Conservation (phyloP, 163 green algal species). For the Chlamydomonas reinhardtii region DNA sequence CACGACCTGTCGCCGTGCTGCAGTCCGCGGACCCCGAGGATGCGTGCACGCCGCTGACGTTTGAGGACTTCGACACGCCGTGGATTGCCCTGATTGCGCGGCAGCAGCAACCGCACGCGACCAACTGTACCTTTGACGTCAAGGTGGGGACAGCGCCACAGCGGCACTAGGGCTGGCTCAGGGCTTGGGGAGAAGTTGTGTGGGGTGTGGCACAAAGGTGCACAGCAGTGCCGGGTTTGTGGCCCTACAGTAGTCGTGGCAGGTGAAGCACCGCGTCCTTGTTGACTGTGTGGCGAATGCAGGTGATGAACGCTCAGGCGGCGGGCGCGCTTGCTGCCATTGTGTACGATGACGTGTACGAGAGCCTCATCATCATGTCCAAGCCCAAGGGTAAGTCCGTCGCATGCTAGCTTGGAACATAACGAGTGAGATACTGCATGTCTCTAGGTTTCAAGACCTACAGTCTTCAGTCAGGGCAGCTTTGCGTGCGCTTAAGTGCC, state of each 20-base stretch:
- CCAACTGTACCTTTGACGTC: slow-evolving; percentile 88
- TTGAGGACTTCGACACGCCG: slow-evolving; percentile 40
- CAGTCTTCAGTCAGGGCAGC: too few relatives aligned
- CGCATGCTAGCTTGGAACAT: too few relatives aligned
- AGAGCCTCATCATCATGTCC: slow-evolving; percentile 86
- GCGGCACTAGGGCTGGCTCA: too few relatives aligned
- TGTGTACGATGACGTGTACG: slow-evolving; percentile 83
- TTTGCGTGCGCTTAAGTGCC: too few relatives aligned
- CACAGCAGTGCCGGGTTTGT: too few relatives aligned
- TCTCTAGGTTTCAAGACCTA: too few relatives aligned
- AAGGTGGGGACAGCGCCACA: slow-evolving; percentile 77
- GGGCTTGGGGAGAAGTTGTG: too few relatives aligned
- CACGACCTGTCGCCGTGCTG: too few relatives aligned
- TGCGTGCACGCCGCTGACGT: slow-evolving; percentile 69
- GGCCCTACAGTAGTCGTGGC: too few relatives aligned
- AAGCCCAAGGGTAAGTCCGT: slow-evolving; percentile 61
- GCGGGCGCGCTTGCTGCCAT: slow-evolving; percentile 84
- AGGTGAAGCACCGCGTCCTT: too few relatives aligned
- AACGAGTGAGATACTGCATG: too few relatives aligned
- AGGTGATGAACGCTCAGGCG: slow-evolving; percentile 81
- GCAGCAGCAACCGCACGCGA: slow-evolving; percentile 65
- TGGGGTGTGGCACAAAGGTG: too few relatives aligned
- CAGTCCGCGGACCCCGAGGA: slow-evolving; percentile 82
- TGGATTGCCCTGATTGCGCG: slow-evolving; percentile 87
- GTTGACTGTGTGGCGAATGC: neutral